Conservation (phyloP, 2,329 filamentous ascomycete genomes). For the Diaporthe batatas region DNA sequence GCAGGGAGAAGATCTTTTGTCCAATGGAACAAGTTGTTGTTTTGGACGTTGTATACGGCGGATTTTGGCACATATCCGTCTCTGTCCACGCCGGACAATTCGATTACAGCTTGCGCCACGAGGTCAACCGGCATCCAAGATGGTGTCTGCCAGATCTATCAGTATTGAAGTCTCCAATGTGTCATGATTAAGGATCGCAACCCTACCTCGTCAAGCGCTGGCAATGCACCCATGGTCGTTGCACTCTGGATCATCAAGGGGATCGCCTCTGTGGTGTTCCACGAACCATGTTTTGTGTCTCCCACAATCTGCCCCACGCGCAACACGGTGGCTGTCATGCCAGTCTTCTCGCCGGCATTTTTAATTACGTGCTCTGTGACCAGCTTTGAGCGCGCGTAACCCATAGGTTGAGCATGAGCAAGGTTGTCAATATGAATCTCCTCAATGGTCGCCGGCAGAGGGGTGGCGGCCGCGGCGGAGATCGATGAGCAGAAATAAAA, state of each 20-base stretch:
- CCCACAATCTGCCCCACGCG: conserved; percentile 62
- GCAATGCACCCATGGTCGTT: conserved; percentile 60
- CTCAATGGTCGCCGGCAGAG: conserved; percentile 51
- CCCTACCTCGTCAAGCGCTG: conserved; percentile 55
- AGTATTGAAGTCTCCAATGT: not conserved
- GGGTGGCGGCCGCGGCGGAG: conserved; percentile 53
- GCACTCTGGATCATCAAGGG: conserved; percentile 63
- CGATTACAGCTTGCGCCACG: conserved; percentile 44
- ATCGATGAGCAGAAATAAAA: conserved; percentile 38
- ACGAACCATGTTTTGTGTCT: conserved; percentile 59
- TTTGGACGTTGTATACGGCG: conserved; percentile 66
- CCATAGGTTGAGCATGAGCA: conserved; percentile 53
- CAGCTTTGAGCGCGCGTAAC: conserved; percentile 35
- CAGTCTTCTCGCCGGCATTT: conserved; percentile 48
- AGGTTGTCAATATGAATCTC: conserved; percentile 53
- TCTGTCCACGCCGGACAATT: conserved; percentile 40
- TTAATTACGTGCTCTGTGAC: conserved; percentile 36
- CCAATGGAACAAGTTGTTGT: conserved; percentile 63
- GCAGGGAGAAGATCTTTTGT: conserved; percentile 65
- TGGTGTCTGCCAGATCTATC: conserved; percentile 44
- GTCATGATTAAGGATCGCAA: not conserved
- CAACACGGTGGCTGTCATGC: conserved; percentile 53
- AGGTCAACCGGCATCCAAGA: conserved; percentile 58
- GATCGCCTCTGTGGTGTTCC: conserved; percentile 64
- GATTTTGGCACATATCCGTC: conserved; percentile 42